These are phyloP conservation scores for Blechomonas ayalai DNA, from an alignment of 208 protist species.

Conservation along the genomic window DNA sequence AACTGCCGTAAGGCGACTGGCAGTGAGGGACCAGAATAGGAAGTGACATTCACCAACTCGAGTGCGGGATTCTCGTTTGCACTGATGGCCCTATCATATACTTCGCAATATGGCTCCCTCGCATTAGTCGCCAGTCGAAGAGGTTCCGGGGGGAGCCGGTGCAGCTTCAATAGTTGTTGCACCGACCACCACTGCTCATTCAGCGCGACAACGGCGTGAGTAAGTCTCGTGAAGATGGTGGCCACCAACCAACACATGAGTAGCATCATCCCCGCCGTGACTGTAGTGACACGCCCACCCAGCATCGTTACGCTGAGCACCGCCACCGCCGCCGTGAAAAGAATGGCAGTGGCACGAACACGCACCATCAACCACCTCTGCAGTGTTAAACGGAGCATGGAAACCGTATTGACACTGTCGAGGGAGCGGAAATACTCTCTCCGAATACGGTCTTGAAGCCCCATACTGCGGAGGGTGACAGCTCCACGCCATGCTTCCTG, in stretches of 20 bases:
- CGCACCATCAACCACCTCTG: conserved; percentile 59
- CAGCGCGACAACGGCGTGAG: no score
- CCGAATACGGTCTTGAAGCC: conserved; percentile 43
- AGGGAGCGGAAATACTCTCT: conserved; percentile 64
- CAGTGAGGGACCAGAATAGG: conserved; percentile 40
- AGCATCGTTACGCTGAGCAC: conserved; percentile 39
- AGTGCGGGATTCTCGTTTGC: no score
- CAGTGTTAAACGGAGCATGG: conserved; percentile 37
- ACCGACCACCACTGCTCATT: conserved; percentile 43
- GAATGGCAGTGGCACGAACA: conserved; percentile 28
- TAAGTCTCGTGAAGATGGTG: no score
- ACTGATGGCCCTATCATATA: no score
- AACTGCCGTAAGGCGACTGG: conserved; percentile 45
- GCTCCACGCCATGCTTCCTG: conserved; percentile 49
- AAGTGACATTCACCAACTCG: conserved; percentile 43
- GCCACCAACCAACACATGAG: no score
- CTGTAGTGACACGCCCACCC: no score
- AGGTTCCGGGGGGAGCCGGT: conserved; percentile 34
- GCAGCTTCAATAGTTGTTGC: conserved; percentile 42
- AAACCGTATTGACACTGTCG: conserved; percentile 52
- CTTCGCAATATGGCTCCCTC: no score
- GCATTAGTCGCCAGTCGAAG: neutral
- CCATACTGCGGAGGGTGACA: conserved; percentile 42
- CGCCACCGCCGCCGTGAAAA: conserved; percentile 31
- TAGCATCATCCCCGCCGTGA: no score